A percentile compares a stretch with the other conserved stretches of the same genome.
Evolutionary conservation across 1,284 basidiomycete species (phyloP).

Genomic region (Ceratobasidium sp.): DNA sequence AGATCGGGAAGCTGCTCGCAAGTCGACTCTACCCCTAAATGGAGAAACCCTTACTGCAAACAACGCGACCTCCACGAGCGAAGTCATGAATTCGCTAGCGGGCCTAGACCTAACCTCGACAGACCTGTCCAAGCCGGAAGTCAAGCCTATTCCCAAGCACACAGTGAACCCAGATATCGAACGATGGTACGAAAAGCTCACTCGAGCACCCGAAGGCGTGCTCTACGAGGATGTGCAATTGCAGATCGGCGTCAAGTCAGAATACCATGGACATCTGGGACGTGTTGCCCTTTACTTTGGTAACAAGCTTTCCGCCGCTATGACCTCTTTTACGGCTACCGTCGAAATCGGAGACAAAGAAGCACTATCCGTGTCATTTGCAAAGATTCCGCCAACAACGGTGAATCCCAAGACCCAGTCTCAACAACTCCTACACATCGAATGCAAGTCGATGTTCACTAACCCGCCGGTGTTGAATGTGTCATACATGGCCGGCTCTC

Average conservation of each 20-base stretch:
- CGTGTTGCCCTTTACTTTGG: slow-evolving; percentile 94
- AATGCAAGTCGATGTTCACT: slow-evolving; percentile 89
- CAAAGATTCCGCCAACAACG: slow-evolving; percentile 84
- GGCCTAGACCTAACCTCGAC: slow-evolving; percentile 75
- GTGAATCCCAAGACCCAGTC: slow-evolving; percentile 86
- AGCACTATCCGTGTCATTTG: slow-evolving; percentile 80
- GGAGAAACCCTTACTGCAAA: slow-evolving; percentile 44
- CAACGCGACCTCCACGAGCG: slow-evolving; percentile 48
- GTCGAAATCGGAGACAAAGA: slow-evolving; percentile 77
- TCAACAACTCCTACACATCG: slow-evolving; percentile 91
- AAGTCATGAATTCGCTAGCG: slow-evolving; percentile 78
- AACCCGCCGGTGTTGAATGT: slow-evolving; percentile 83
- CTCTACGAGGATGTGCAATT: slow-evolving; percentile 96
- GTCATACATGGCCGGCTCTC: slow-evolving; percentile 91
- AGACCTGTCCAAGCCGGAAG: slow-evolving; percentile 33
- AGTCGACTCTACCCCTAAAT: slow-evolving; percentile 48
- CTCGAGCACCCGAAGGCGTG: slow-evolving; percentile 83
- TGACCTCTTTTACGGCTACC: slow-evolving; percentile 88
- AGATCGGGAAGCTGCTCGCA: slow-evolving; percentile 67
- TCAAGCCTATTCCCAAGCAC: slow-evolving; percentile 49
- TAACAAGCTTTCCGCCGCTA: slow-evolving; percentile 88
- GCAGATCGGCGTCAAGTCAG: slow-evolving; percentile 95
- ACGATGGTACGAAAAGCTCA: slow-evolving; percentile 89
- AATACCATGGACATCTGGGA: slow-evolving; percentile 91
- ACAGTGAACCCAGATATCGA: slow-evolving; percentile 76